Evolutionary conservation across 2,329 filamentous ascomycete genomes (phyloP), one percentile per base, ranked within the genome.

Genomic region (Diaporthe sp.): DNA sequence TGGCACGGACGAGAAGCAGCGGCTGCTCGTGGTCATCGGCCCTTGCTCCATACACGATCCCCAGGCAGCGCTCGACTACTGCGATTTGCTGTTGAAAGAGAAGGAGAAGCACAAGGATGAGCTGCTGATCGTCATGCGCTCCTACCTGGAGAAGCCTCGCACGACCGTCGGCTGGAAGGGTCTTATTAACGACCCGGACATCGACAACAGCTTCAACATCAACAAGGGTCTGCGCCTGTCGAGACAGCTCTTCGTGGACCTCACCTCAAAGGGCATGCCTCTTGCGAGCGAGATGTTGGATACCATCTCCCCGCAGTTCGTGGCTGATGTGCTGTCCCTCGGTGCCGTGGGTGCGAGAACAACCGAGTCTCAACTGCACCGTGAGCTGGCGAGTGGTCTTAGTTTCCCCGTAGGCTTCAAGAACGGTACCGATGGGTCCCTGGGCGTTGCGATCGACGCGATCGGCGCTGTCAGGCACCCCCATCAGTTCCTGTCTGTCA

Each of bases 101-200:
- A 96, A 96, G 85, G 91, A 96, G 82, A 97, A 97, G 87, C 93
- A 98, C 87, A 90, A 94, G 83, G 90, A 96, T 81, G 95, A 98
- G 82, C 90, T 99, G 50, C 89, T 97, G 80, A 97, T 99, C 79
- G 93, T 99, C 76, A 99, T 99, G 97, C 94, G 97, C 79, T 94
- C 95, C 77, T 99, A 99, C 90, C 92, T 99, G 76, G 97, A 99
- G 89, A 99, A 99, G 89, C 97, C 97, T 30, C 92, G 97, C 77
- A 99, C 97, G 38, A 99, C 97, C 0, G 95, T 99, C 38, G 97
- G 97, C 79, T 99, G 97, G 97, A 99, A 99, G 88, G 97, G 97
- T 67, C 88, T 99, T 80, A 97, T 99, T 87, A 98, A 99, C 84
- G 97, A 99, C 85, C 97, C 97, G 2, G 96, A 98, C 82, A 97